Percentiles rank a stretch among this genome's conserved stretches.
These are phyloP conservation scores for Melampsora occidentalis DNA, from an alignment of 1,284 basidiomycete genomes.

Conservation along the genomic window DNA sequence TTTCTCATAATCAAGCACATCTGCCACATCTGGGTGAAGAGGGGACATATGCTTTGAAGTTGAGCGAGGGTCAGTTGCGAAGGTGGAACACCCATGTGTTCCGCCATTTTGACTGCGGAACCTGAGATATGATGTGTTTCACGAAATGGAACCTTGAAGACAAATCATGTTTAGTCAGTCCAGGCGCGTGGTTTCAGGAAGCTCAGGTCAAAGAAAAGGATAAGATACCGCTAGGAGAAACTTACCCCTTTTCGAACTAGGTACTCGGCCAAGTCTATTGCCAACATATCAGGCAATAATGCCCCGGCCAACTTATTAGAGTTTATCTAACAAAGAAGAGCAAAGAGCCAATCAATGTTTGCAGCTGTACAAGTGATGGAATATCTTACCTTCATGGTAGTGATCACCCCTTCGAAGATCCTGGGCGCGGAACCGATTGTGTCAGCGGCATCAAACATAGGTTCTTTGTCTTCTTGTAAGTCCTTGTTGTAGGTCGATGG, in stretches of 20 bases:
- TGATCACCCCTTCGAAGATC: constrained; percentile 90
- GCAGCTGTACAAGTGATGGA: background rate
- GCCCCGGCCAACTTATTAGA: constrained; percentile 82
- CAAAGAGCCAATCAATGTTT: background rate
- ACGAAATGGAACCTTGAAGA: constrained; percentile 72
- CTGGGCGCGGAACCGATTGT: constrained; percentile 83
- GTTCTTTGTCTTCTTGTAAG: constrained; percentile 97
- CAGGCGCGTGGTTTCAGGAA: constrained; percentile 17
- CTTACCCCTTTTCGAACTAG: constrained; percentile 93
- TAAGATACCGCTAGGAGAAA: background rate
- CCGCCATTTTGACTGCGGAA: constrained; percentile 88
- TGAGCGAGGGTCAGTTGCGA: constrained; percentile 76
- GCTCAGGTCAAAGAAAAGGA: background rate
- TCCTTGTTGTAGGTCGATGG: constrained; percentile 99
- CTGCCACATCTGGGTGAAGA: constrained; percentile 73
- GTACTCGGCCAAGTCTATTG: constrained; percentile 95
- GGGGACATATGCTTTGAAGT: constrained; percentile 69
- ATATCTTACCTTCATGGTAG: constrained; percentile 59
- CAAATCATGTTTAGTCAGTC: constrained; percentile 3
- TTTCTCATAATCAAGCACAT: constrained; percentile 85
- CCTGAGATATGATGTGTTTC: constrained; percentile 98
- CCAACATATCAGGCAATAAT: constrained; percentile 92
- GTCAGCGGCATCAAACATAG: constrained; percentile 89
- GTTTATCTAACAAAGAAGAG: constrained; percentile 64
- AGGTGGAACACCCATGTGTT: constrained; percentile 73